A percentile compares a stretch with the other conserved stretches of the same genome.
phyloP scores from a whole-genome alignment of 2,329 filamentous ascomycete genomes.

The Myriosclerotinia duriaeana region DNA sequence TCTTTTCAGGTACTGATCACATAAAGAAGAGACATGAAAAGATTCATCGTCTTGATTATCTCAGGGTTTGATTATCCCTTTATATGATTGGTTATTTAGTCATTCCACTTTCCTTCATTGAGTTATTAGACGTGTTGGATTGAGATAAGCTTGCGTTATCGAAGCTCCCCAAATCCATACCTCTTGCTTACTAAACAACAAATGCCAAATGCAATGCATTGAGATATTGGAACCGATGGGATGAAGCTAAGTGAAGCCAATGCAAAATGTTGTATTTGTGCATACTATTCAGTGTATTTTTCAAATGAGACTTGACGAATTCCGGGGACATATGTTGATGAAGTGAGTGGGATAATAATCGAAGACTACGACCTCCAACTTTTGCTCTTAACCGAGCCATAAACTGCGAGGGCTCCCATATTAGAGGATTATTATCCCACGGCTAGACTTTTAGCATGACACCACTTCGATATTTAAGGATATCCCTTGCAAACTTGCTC shows the following conservation, averaged over 20 bases:
- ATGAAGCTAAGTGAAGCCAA: background rate
- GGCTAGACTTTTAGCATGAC: background rate
- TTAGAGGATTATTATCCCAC: no score
- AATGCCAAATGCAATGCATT: background rate
- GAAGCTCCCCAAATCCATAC: no score
- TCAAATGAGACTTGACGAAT: background rate
- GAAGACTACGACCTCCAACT: background rate
- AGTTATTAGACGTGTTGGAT: background rate
- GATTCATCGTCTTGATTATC: background rate
- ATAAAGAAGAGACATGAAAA: no score
- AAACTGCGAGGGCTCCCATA: no score
- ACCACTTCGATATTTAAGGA: background rate
- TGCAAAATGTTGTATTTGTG: background rate
- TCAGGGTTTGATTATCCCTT: background rate
- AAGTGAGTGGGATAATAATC: background rate
- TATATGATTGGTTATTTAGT: background rate
- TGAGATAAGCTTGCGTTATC: no score
- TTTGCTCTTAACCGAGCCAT: no score
- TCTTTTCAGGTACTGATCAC: no score
- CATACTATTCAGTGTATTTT: background rate
- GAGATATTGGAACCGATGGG: background rate
- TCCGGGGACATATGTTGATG: background rate
- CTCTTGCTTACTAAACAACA: background rate
- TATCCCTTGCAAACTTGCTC: background rate
- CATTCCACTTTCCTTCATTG: background rate